These are phyloP conservation scores for Mortierella sp. DNA, from an alignment of 371 early-diverging fungal genomes.

Conservation along the genomic window DNA sequence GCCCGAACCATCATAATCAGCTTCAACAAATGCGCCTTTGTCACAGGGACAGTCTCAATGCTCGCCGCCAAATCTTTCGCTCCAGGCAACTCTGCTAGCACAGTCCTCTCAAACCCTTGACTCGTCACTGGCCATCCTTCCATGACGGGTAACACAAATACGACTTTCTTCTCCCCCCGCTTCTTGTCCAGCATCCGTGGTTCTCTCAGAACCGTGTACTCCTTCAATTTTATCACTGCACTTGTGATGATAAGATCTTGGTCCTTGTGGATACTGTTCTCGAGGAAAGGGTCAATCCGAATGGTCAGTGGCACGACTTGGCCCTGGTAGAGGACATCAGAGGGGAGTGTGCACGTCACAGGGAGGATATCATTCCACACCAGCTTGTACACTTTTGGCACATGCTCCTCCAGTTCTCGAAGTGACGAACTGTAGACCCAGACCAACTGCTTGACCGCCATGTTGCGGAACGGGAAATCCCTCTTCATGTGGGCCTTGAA, in stretches of 20 bases:
- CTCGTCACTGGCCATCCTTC: slow-evolving; percentile 9
- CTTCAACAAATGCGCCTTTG: background rate
- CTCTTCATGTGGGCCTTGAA: slow-evolving; percentile 17
- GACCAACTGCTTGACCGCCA: slow-evolving; percentile 20
- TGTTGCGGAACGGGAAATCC: slow-evolving; percentile 18
- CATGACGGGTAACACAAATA: slow-evolving; percentile 8
- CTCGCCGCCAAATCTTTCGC: background rate
- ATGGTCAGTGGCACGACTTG: background rate
- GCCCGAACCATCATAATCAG: background rate
- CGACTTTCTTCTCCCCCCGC: slow-evolving; percentile 4
- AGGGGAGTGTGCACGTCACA: background rate
- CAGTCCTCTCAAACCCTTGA: slow-evolving; percentile 12
- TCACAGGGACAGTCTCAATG: background rate
- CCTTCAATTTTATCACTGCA: background rate
- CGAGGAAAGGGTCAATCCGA: background rate
- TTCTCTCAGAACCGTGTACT: background rate
- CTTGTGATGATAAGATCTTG: background rate
- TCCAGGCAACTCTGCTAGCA: background rate
- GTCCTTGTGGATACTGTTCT: background rate
- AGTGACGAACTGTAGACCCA: slow-evolving; percentile 18
- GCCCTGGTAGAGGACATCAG: background rate
- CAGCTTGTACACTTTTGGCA: background rate
- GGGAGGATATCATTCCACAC: background rate
- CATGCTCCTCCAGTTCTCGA: background rate
- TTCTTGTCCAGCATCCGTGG: background rate